Evolutionary conservation across 1,284 basidiomycete species (phyloP), one percentile per base, ranked within the genome.

Genomic region (Rhodotorula sp.): DNA sequence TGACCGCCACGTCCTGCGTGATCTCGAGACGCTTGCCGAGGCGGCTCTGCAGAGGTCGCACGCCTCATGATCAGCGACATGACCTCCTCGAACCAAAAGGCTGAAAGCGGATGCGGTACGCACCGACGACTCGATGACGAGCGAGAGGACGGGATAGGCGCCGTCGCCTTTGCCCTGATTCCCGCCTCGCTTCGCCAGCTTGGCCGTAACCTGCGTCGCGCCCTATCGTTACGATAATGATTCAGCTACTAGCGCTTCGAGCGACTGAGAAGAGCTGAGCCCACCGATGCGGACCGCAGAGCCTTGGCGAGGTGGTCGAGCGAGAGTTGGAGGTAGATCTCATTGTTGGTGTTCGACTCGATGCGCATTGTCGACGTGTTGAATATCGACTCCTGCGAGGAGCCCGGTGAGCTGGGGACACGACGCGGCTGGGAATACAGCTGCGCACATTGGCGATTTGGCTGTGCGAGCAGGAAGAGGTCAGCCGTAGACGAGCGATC

Each of bases 321-420:
- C 44, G 74, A 63, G 44, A 80, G 74, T 59, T 80, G 78, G 69
- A 80, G 75, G 73, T 78, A 79, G 73, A 80, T 80, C 66, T 78
- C 78, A 73, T 80, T 80, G 63, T 78, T 71, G 51, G 73, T 74
- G 69, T 80, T 80, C 58, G 78, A 79, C 55, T 80, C 79, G 71
- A 80, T 77, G 49, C 78, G 76, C 58, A 79, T 77, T 22, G 76
- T 74, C 2, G 73, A 67, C 47, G 76, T 70, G 67, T 75, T 67
- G 30, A 77, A 77, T 58, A 77, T 76, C 29, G 72, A 65, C n/a
- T 61, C 46, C 73, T 74, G 66, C n/a, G 13, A 7, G 51, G 24
- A 19, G 6, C 22, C 49, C 7, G 19, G 27, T 32, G 15, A 30
- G 68, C 8, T 13, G 34, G 32, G n/a, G 22, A 20, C 4, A n/a